Conservation (phyloP, 331 rosid species). For the Cydonia oblonga region DNA sequence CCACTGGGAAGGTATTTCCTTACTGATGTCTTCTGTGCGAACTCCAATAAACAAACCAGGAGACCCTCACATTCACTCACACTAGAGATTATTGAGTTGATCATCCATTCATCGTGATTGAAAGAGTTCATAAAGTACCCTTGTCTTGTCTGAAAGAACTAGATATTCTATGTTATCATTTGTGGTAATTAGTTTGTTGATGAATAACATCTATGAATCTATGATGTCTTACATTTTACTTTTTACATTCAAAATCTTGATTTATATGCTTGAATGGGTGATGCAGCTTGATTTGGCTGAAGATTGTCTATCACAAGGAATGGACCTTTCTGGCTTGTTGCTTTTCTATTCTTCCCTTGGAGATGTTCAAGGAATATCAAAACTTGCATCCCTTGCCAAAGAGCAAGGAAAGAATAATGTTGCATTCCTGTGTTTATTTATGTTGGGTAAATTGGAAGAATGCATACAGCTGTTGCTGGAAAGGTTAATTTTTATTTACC, state of each 20-base stretch:
- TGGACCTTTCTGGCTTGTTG: slow-evolving; percentile 41
- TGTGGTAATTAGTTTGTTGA: not conserved
- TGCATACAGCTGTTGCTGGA: slow-evolving; percentile 42
- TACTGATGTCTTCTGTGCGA: not conserved
- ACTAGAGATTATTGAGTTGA: not conserved
- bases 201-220: not conserved
- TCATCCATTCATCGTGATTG: not conserved
- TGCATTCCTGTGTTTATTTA: slow-evolving; percentile 38
- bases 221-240: not conserved
- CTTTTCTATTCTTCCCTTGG: slow-evolving; percentile 47
- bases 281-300: slow-evolving; percentile 49
- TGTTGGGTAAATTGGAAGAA: slow-evolving; percentile 39
- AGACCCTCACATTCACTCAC: not conserved
- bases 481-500: slow-evolving; percentile 13
- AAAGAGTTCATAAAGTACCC: not conserved
- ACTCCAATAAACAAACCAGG: not conserved
- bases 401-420: slow-evolving; percentile 45
- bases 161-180: not conserved
- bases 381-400: slow-evolving; percentile 38
- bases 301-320: slow-evolving; percentile 32
- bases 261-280: not conserved
- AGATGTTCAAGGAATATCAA: slow-evolving; percentile 36
- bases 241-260: not conserved
- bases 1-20: slow-evolving; percentile 31
- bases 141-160: not conserved